These are phyloP conservation scores for Cryptosporidium baileyi DNA, from an alignment of 169 alveolate genomes.

Conservation along the genomic window DNA sequence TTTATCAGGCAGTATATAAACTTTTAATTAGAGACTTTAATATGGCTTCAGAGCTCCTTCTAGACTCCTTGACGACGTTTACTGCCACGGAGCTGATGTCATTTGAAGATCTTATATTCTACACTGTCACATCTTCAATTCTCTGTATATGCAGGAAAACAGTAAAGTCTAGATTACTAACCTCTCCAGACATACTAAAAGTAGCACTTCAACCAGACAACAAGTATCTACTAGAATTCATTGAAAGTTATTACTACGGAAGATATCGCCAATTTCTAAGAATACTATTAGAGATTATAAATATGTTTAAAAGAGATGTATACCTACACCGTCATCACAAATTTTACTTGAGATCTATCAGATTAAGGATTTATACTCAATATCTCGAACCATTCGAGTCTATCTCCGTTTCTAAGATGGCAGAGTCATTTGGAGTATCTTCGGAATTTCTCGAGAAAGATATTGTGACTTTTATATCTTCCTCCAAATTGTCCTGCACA, in stretches of 20 bases:
- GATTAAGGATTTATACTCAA: conserved; percentile 78
- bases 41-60: conserved; percentile 84
- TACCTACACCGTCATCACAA: conserved; percentile 22
- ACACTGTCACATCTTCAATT: conserved; percentile 88
- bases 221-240: conserved; percentile 20
- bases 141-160: conserved; percentile 65
- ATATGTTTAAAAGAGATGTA: neutral
- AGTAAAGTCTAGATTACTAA: conserved; percentile 6
- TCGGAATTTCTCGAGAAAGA: conserved; percentile 84
- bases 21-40: conserved; percentile 87
- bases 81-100: conserved; percentile 93
- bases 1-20: conserved; percentile 87
- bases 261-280: neutral
- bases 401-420: conserved; percentile 85
- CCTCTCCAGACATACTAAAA: conserved; percentile 45
- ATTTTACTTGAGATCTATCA: conserved; percentile 13
- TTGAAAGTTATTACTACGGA: conserved; percentile 41
- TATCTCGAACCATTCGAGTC: conserved; percentile 84
- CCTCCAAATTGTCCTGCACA: conserved; percentile 84
- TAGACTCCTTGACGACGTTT: conserved; percentile 91
- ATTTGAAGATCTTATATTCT: conserved; percentile 88
- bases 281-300: neutral
- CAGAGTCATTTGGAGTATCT: conserved; percentile 85
- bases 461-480: conserved; percentile 83
- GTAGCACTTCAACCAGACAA: conserved; percentile 42